phyloP scores from a whole-genome alignment of 768 basidiomycete genomes.

The Tulasnella sp. region DNA sequence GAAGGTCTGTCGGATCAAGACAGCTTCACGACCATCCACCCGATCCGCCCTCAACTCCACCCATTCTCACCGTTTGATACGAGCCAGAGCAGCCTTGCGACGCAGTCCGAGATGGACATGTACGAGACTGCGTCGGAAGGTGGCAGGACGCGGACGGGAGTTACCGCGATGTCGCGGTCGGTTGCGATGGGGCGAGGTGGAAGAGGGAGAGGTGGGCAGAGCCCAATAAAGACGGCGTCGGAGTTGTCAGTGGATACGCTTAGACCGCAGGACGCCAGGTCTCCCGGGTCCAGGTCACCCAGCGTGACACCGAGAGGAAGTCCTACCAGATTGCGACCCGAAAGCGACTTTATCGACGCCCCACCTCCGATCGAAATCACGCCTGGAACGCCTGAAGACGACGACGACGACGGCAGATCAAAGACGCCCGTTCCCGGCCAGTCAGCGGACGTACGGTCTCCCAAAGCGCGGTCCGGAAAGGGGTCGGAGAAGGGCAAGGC shows the following conservation, averaged over 20 bases:
- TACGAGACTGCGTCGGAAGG: slow-evolving; percentile 1
- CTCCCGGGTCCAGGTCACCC: not conserved
- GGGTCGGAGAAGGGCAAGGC: not conserved
- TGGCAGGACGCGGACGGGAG: not conserved
- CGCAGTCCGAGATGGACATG: not conserved
- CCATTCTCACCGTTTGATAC: not conserved
- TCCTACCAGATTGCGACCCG: not conserved
- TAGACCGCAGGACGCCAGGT: not conserved
- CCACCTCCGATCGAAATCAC: not conserved
- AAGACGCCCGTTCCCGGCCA: not conserved
- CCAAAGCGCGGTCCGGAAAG: not conserved
- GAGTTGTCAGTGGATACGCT: slow-evolving; percentile 4
- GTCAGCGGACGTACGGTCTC: not conserved
- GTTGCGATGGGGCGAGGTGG: not conserved
- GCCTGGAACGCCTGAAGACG: not conserved
- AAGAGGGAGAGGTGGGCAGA: not conserved
- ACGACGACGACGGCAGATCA: not conserved
- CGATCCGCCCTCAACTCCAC: not conserved
- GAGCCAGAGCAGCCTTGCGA: slow-evolving; percentile 12
- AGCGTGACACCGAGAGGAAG: not conserved
- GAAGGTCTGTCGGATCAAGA: not conserved
- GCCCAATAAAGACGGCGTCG: not conserved
- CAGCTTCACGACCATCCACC: not conserved
- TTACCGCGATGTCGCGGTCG: not conserved
- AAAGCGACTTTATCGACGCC: not conserved